Base-by-base conservation (phyloP, 208 protist species). In the Crithidia bombi region DNA sequence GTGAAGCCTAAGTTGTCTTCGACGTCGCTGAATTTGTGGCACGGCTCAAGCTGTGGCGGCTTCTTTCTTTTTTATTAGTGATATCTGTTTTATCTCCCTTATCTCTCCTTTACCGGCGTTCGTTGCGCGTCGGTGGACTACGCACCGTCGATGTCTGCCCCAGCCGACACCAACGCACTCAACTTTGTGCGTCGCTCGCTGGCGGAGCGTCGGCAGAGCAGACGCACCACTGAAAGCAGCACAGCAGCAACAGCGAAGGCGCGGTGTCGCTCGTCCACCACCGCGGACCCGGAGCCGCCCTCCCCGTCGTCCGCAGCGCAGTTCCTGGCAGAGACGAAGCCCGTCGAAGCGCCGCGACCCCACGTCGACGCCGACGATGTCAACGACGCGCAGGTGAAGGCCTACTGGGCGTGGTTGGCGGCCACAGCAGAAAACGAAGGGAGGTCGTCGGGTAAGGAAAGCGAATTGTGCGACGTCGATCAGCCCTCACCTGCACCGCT, bases 121-220 rank as follows among this genome's bases (percentile, higher is more conserved):
- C n/a, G n/a, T n/a, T n/a, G n/a, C n/a, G n/a, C n/a, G n/a, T n/a
- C n/a, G n/a, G n/a, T n/a, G n/a, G n/a, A n/a, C n/a, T n/a, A n/a
- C n/a, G n/a, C n/a, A n/a, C n/a, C n/a, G n/a, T n/a, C n/a, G 9
- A 57, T 63, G 41, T 52, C 47, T 21, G 25, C 19, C n/a, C 14
- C 17, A n/a, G 10, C 33, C 1, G 47, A 36, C 11, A 2, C 11
- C 49, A 50, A 32, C 10, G 68, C 47, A 11, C 68, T 66, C 0
- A 33, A 21, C 25, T 43, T 41, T 5, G 66, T 72, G 1, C 66
- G 66, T 4, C 66, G 49, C 39, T 46, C 47, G 21, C 66, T 65
- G 14, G 55, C 66, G 25, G 56, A 72, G 47, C 66, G 66, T 4
- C 66, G 66, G 32, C 52, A 51, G 33, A 61, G 25, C 11, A 23